These are phyloP conservation scores for Cyclotella baltica DNA, from an alignment of 108 stramenopile genomes.

Conservation along the genomic window DNA sequence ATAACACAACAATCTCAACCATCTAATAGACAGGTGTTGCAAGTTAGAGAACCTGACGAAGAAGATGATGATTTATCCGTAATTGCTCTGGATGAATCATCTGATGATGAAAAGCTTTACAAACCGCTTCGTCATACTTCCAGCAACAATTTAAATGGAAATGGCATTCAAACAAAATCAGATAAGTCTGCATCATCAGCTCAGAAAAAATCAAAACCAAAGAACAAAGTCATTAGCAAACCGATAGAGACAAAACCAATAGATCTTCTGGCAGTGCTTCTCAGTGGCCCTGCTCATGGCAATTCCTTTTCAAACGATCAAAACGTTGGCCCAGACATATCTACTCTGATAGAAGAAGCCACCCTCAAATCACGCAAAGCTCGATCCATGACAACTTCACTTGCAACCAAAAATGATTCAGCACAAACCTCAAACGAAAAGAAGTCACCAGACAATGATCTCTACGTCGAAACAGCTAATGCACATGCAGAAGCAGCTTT, in stretches of 20 bases:
- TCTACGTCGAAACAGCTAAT: slow-evolving; percentile 39
- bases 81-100: slow-evolving; percentile 39
- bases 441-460: slow-evolving; percentile 18
- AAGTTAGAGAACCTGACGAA: slow-evolving; percentile 48
- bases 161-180: background rate
- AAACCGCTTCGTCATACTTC: slow-evolving; percentile 41
- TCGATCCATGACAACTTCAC: slow-evolving; percentile 44
- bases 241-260: slow-evolving; percentile 21
- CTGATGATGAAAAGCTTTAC: slow-evolving; percentile 46
- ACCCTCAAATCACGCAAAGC: slow-evolving; percentile 39
- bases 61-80: slow-evolving; percentile 53
- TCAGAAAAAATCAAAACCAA: background rate
- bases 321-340: slow-evolving; percentile 6
- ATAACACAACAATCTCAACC: background rate
- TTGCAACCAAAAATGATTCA: slow-evolving; percentile 25
- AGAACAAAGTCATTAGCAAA: background rate
- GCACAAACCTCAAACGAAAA: background rate
- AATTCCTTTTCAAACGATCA: background rate
- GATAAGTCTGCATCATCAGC: slow-evolving; percentile 12
- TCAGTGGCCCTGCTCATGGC: slow-evolving; percentile 17
- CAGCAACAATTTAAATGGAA: background rate
- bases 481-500: slow-evolving; percentile 45
- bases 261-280: slow-evolving; percentile 40
- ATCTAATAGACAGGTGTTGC: slow-evolving; percentile 7
- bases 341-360: slow-evolving; percentile 40